Evolutionary conservation across 148 eudicot species (phyloP), one percentile per base, ranked within the genome.

Genomic region (Tetragonia tetragonoides): DNA sequence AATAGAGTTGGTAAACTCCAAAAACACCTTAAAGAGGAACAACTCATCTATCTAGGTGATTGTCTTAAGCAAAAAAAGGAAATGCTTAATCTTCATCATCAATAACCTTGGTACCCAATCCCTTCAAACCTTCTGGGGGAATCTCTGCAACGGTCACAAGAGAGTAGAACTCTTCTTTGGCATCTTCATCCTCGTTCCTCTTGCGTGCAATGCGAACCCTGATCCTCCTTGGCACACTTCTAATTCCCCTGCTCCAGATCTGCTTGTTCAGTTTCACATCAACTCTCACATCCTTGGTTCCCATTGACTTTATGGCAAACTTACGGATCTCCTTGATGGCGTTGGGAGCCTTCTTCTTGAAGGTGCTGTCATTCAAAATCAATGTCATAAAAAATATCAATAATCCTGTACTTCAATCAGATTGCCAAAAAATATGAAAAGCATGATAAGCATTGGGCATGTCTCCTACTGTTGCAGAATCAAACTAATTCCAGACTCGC

Each of bases 141-240:
- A 90, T 79, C 69, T 94, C 98, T 7, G 97, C 89, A 65, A 92
- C 95, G 0, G 98, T 94, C 8, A 94, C 97, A 44, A 94, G 87
- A 46, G 98, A 94, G 93, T 87, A 94, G 38, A 94, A 94, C 87
- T 94, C 98, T 73, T 94, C 98, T 82, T 92, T 94, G 20, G 98
- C 98, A 70, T 94, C 98, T 77, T 94, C 97, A 49, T 94, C 97
- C 12, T 94, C 97, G 47, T 94, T 94, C 78, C 98, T 92, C 90
- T 90, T 92, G 38, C 98, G 89, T 2, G 98, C 97, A 77, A 94
- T 83, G 28, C 98, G 87, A 2, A 94, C 98, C 57, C 98, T 80
- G 70, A 94, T 77, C 39, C 98, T 83, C 83, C 98, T 89, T 3
- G 97, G 97, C 18, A 94, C 98, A 86, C 97, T 88, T 71, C 95